phyloP scores from a whole-genome alignment of 306 rosid genomes.

The Mucuna pruriens region DNA sequence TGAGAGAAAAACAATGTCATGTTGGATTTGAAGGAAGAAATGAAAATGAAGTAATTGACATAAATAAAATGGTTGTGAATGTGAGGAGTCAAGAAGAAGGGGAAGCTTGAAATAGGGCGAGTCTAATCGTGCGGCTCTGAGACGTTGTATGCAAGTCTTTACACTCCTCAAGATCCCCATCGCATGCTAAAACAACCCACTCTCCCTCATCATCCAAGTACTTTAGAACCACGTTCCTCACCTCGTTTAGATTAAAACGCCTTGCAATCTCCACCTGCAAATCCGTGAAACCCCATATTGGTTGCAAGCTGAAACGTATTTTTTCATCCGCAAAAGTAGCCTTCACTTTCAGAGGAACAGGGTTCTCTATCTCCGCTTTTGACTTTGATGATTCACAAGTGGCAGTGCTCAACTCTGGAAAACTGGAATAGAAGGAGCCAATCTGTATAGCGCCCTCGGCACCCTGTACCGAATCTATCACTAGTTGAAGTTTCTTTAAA shows the following conservation, averaged over 20 bases:
- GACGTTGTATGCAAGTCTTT: constrained; percentile 57
- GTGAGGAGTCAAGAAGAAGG: no score
- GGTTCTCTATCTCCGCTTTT: neutral
- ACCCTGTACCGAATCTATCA: constrained; percentile 70
- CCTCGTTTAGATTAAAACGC: constrained; percentile 53
- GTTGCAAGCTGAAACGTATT: constrained; percentile 55
- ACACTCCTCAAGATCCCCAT: constrained; percentile 66
- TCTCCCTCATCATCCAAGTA: constrained; percentile 63
- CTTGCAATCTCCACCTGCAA: constrained; percentile 63
- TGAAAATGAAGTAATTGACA: no score
- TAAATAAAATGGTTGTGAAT: no score
- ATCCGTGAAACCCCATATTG: constrained; percentile 50
- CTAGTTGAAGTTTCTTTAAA: constrained; percentile 65
- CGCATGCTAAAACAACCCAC: constrained; percentile 60
- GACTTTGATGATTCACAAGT: constrained; percentile 11
- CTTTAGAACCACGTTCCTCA: constrained; percentile 46
- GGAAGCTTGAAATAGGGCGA: constrained; percentile 56
- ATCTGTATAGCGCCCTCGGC: constrained; percentile 70
- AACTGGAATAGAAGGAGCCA: constrained; percentile 59
- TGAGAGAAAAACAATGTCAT: no score
- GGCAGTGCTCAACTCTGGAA: constrained; percentile 60
- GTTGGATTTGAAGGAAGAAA: no score
- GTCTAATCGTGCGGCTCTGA: constrained; percentile 56
- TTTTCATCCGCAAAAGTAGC: constrained; percentile 64
- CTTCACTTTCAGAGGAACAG: constrained; percentile 47